Evolutionary conservation across 2,329 filamentous ascomycete species (phyloP).

Genomic region (Stagonosporopsis chrysanthemi): DNA sequence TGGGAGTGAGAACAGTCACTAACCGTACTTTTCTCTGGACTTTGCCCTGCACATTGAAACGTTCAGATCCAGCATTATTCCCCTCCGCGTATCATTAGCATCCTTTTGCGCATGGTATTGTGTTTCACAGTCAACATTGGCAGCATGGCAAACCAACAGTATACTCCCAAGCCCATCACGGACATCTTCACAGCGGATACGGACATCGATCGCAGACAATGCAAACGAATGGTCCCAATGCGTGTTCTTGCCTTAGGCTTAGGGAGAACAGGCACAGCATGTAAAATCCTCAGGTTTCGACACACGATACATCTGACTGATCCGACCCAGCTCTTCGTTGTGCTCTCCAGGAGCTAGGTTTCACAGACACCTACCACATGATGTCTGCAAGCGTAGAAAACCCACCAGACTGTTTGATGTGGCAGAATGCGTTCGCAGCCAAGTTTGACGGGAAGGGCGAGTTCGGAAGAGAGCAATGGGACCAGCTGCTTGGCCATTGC

Average conservation of each 20-base stretch:
- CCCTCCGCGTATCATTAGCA: neutral
- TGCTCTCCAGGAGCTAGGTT: conserved; percentile 71
- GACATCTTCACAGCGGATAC: conserved; percentile 24
- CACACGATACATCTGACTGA: neutral
- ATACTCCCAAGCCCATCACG: conserved; percentile 19
- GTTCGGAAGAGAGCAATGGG: conserved; percentile 63
- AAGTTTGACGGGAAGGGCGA: conserved; percentile 68
- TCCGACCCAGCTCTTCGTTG: conserved; percentile 58
- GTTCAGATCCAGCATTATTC: neutral
- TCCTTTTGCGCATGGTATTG: neutral
- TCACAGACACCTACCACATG: conserved; percentile 50
- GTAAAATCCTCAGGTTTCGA: neutral
- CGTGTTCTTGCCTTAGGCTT: conserved; percentile 74
- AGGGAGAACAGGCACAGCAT: conserved; percentile 71
- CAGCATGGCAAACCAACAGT: conserved; percentile 14
- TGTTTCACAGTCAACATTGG: neutral
- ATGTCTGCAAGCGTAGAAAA: conserved; percentile 74
- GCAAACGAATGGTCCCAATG: conserved; percentile 73
- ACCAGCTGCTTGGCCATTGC: conserved; percentile 56
- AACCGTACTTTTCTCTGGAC: neutral
- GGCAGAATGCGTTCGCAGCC: conserved; percentile 72
- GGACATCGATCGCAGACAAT: conserved; percentile 64
- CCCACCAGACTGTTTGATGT: conserved; percentile 71
- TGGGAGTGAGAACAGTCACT: neutral
- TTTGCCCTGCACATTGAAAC: neutral